phyloP scores from a whole-genome alignment of 305 asterid genomes.

The Solanum chacoense region DNA sequence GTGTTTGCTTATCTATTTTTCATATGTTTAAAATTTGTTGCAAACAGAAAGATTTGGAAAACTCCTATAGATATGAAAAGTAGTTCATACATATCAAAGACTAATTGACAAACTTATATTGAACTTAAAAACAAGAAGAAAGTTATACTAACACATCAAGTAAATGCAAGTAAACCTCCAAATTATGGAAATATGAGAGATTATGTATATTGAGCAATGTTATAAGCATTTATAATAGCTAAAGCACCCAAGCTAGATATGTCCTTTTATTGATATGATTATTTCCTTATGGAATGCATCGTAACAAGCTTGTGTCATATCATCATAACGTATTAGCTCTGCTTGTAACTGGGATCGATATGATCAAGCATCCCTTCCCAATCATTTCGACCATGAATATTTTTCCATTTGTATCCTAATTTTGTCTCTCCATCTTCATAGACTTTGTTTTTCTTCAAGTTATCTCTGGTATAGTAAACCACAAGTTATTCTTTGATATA shows the following conservation, averaged over 20 bases:
- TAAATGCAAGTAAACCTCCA: background rate
- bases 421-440: background rate
- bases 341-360: slow-evolving; percentile 2
- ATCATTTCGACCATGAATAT: slow-evolving; percentile 9
- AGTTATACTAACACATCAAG: background rate
- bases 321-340: slow-evolving; percentile 12
- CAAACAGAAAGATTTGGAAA: too few relatives aligned
- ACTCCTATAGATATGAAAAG: background rate
- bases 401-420: background rate
- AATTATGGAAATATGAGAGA: background rate
- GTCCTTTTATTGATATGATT: background rate
- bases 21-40: too few relatives aligned
- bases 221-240: background rate
- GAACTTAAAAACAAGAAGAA: too few relatives aligned
- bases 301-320: slow-evolving; percentile 13
- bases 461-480: background rate
- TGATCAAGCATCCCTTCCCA: slow-evolving; percentile 17
- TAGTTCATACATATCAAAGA: too few relatives aligned
- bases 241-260: background rate
- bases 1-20: too few relatives aligned
- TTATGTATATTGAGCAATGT: background rate
- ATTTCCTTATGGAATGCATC: background rate
- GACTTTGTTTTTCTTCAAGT: background rate
- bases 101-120: background rate
- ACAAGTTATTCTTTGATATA: background rate